phyloP scores from a whole-genome alignment of 106 monocot species.

The Acanthochlamys bracteata region DNA sequence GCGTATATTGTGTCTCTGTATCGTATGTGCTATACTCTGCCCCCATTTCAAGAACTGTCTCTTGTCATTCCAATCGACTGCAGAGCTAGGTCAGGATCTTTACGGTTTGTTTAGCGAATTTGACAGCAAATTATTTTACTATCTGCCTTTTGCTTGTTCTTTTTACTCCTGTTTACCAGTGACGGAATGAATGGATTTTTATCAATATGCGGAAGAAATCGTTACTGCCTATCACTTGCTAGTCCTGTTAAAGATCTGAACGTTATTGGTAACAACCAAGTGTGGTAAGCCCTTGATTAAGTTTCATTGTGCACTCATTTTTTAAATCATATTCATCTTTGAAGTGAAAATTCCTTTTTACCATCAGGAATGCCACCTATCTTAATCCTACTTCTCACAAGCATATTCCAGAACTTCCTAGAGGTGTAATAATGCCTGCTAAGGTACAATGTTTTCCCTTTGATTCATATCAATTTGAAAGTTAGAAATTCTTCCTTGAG shows the following conservation, averaged over 20 bases:
- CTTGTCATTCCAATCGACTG: conserved; percentile 44
- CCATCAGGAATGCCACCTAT: conserved; percentile 71
- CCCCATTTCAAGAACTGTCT: conserved; percentile 8
- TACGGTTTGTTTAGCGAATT: background rate
- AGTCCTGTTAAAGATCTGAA: conserved; percentile 52
- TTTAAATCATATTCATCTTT: no score
- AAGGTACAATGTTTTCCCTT: conserved; percentile 39
- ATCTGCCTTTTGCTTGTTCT: conserved; percentile 1
- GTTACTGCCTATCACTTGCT: conserved; percentile 15
- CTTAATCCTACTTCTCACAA: conserved; percentile 58
- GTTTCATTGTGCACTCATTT: no score
- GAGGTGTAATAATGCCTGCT: conserved; percentile 61
- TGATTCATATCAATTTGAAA: background rate
- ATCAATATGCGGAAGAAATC: conserved; percentile 56
- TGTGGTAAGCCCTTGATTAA: conserved; percentile 40
- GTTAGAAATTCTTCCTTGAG: no score
- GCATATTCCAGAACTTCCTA: conserved; percentile 81
- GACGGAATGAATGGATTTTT: conserved; percentile 94
- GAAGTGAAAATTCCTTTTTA: background rate
- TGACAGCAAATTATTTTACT: background rate
- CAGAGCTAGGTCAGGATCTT: conserved; percentile 44
- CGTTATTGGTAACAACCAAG: conserved; percentile 44
- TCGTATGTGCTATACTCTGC: conserved; percentile 27
- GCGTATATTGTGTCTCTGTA: conserved; percentile 41
- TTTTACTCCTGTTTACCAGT: conserved; percentile 23